These are phyloP conservation scores for Myrica gale DNA, from an alignment of 306 rosid species.

Conservation along the genomic window DNA sequence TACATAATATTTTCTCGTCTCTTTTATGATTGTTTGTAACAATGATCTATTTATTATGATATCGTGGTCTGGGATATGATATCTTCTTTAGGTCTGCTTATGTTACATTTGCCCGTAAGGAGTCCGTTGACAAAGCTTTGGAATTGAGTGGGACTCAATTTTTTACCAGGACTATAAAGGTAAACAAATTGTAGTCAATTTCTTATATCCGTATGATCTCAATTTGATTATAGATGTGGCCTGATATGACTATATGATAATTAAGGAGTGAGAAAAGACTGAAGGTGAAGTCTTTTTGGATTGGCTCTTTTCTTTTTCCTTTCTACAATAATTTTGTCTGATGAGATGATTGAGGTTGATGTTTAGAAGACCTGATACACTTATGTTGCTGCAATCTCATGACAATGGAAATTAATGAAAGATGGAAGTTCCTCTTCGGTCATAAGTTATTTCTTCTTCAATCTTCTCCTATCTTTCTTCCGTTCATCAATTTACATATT, in stretches of 20 bases:
- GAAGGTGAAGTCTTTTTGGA: neutral
- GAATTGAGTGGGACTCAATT: slow-evolving; percentile 29
- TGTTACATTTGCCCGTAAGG: slow-evolving; percentile 32
- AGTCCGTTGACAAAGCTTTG: slow-evolving; percentile 29
- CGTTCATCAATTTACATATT: neutral
- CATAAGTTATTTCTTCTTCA: neutral
- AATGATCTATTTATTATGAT: neutral
- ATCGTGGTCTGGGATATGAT: neutral
- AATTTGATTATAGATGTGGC: neutral
- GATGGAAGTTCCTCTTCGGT: neutral
- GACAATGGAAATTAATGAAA: neutral
- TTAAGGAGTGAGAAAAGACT: neutral
- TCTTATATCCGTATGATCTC: neutral
- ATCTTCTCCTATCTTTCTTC: neutral
- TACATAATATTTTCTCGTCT: neutral
- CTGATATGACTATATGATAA: neutral
- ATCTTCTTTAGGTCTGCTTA: slow-evolving; percentile 28
- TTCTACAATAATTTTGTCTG: neutral
- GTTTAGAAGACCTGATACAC: neutral
- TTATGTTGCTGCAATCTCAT: neutral
- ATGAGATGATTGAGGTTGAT: neutral
- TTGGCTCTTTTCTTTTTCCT: neutral
- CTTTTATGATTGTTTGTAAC: neutral
- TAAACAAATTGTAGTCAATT: neutral
- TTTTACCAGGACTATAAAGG: slow-evolving; percentile 30